Evolutionary conservation across 768 basidiomycete genomes (phyloP), one percentile per base, ranked within the genome.

Genomic region (Gautieria morchelliformis): DNA sequence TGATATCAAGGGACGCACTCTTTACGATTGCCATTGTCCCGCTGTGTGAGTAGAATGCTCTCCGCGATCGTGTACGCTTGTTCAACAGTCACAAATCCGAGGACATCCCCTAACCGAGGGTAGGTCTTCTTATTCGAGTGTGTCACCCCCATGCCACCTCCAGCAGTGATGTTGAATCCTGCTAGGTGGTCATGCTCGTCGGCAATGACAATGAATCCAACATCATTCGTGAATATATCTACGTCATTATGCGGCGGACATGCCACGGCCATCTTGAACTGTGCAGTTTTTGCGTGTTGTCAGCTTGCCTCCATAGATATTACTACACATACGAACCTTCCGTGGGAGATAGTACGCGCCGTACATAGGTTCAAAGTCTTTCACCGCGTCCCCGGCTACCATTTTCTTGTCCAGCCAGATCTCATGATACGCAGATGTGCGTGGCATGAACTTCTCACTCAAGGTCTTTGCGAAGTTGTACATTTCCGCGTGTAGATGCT

Each of bases 101-200:
- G 81, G 48, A 96, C 72, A 64, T 86, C 85, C 30, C 82, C 93
- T 46, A 85, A 70, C 53, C 96, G 86, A 47, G 96, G 96, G 69
- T 98, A 98, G 0, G 96, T 99, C 77, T 96, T 94, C 77, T 97
- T 98, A 78, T 92, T 95, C 35, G 93, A 93, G 64, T 98, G 95
- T 1, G 96, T 98, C 45, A 97, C 96, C 70, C 96, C 96, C 96
- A 99, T 99, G 50, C 96, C 96, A 63, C 96, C 96, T 57, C 96
- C 96, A 45, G 91, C 76, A 15, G 85, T 72, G 53, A 99, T 93
- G 67, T 99, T 96, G 80, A 96, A 99, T 44, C 96, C 96, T 53
- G 78, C 77, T 19, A 99, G 74, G 61, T 87, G 78, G 52, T 91
- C 90, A 22, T 83, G 69, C 58, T 81, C 73, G 62, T 84, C 81